These are phyloP conservation scores for Exophiala phaeomuriformis DNA, from an alignment of 2,329 filamentous ascomycete species.

Conservation along the genomic window DNA sequence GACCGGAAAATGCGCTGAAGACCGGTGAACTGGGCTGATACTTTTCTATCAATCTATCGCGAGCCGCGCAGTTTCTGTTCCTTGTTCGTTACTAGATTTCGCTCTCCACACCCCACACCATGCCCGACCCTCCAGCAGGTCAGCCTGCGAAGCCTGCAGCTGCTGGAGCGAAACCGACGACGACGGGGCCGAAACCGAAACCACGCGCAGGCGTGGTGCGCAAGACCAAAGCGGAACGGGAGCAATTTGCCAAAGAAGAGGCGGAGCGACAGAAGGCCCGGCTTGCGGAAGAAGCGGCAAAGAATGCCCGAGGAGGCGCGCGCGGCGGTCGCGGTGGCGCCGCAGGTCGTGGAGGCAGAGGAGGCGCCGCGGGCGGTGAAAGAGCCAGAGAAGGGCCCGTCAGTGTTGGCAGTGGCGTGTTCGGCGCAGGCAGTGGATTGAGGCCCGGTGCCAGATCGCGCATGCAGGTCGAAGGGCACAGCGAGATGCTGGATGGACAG, in stretches of 20 bases:
- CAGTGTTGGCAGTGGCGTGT: conserved; percentile 17
- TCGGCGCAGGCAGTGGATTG: conserved; percentile 17
- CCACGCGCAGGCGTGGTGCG: conserved; percentile 25
- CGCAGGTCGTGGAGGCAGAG: conserved; percentile 12
- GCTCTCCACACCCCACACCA: background rate
- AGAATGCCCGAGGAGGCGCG: conserved; percentile 8
- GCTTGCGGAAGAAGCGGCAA: conserved; percentile 12
- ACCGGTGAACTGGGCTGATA: no score
- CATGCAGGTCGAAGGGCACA: conserved; percentile 25
- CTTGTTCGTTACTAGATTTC: no score
- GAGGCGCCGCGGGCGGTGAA: conserved; percentile 6
- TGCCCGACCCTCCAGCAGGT: conserved; percentile 2
- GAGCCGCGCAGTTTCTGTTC: no score
- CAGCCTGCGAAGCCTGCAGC: conserved; percentile 3
- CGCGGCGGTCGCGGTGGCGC: conserved; percentile 6
- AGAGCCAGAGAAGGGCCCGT: conserved; percentile 1
- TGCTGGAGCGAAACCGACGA: conserved; percentile 8
- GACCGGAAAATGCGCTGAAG: no score
- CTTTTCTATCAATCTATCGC: no score
- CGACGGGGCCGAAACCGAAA: conserved; percentile 9
- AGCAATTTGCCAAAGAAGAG: conserved; percentile 25
- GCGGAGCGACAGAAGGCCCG: conserved; percentile 24
- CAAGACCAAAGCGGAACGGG: conserved; percentile 26
- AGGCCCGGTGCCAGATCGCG: conserved; percentile 26
- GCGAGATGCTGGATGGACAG: conserved; percentile 25